Evolutionary conservation across 306 rosid species (phyloP).

Genomic region (Rosa lucieae): DNA sequence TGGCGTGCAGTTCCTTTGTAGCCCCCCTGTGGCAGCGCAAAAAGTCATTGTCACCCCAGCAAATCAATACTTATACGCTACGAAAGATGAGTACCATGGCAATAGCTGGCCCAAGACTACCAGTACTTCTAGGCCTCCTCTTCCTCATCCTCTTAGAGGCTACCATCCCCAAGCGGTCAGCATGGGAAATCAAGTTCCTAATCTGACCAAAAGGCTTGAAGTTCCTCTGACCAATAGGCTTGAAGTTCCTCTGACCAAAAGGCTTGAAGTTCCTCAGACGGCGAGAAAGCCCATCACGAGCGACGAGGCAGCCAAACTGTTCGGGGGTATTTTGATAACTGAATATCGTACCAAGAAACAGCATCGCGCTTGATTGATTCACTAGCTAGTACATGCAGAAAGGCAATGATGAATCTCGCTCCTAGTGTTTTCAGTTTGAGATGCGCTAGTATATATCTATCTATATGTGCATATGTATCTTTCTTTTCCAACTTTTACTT

Average conservation of each 20-base stretch:
- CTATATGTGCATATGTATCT: not conserved
- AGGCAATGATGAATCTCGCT: not conserved
- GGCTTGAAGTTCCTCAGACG: conserved; percentile 10
- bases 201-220: not conserved
- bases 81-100: not conserved
- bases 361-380: not conserved
- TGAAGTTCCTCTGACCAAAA: not conserved
- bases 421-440: not conserved
- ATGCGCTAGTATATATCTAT: not conserved
- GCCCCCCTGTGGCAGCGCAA: not conserved
- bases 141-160: not conserved
- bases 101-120: not conserved
- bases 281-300: not conserved
- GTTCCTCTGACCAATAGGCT: conserved; percentile 8
- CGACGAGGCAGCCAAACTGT: conserved; percentile 19
- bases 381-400: not conserved
- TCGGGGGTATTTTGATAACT: conserved; percentile 5
- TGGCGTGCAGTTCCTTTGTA: not conserved
- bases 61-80: not conserved
- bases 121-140: not conserved
- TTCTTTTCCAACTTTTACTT: not conserved
- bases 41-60: not conserved
- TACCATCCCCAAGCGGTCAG: not conserved
- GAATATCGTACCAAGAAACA: not conserved
- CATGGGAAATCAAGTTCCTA: not conserved